Conservation (phyloP, 2,329 filamentous ascomycete genomes). For the Byssochlamys sp. region DNA sequence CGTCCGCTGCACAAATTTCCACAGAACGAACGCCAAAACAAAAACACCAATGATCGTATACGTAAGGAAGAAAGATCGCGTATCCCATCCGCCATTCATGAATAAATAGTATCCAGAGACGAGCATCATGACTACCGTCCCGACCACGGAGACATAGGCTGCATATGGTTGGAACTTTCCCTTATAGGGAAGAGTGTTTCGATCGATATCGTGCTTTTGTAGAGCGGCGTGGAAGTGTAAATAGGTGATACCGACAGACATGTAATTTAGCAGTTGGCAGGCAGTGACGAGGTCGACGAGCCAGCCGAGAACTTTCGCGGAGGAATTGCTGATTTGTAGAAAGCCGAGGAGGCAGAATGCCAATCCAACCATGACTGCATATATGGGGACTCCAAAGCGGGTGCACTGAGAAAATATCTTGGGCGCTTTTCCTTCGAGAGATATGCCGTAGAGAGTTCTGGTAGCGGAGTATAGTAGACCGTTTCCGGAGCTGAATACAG, state of each 20-base stretch:
- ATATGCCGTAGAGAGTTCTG: slow-evolving; percentile 54
- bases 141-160: slow-evolving; percentile 54
- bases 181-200: slow-evolving; percentile 59
- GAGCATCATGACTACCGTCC: slow-evolving; percentile 58
- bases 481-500: slow-evolving; percentile 57
- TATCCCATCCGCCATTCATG: slow-evolving; percentile 52
- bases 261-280: slow-evolving; percentile 24
- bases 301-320: slow-evolving; percentile 51
- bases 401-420: slow-evolving; percentile 39
- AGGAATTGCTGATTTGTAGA: slow-evolving; percentile 55
- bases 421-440: slow-evolving; percentile 55
- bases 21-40: slow-evolving; percentile 50
- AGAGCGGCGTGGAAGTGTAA: slow-evolving; percentile 61
- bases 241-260: slow-evolving; percentile 58
- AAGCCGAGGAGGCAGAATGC: slow-evolving; percentile 60
- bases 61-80: slow-evolving; percentile 59
- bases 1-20: not conserved
- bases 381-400: slow-evolving; percentile 57
- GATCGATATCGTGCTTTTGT: slow-evolving; percentile 55
- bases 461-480: slow-evolving; percentile 56
- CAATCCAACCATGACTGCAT: slow-evolving; percentile 55
- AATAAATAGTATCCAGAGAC: slow-evolving; percentile 66
- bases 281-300: slow-evolving; percentile 22
- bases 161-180: slow-evolving; percentile 59
- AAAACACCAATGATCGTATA: slow-evolving; percentile 59